Evolutionary conservation across 768 basidiomycete genomes (phyloP).

Genomic region (Tephrocybe sp.): DNA sequence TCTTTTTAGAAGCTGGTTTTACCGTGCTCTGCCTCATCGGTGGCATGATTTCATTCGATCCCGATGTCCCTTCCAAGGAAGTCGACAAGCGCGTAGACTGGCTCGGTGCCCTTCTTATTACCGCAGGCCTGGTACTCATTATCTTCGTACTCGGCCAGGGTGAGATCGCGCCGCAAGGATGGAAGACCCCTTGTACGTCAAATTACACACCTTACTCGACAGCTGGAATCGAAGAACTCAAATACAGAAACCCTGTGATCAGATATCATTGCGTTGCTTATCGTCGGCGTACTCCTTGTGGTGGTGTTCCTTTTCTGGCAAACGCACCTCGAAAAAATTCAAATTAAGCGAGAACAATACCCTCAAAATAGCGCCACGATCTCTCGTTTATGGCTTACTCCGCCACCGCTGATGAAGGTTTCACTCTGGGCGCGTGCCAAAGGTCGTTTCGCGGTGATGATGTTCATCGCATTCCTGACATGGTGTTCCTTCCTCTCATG

Average conservation of each 20-base stretch:
- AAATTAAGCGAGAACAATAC: slow-evolving; percentile 1
- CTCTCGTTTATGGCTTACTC: slow-evolving; percentile 23
- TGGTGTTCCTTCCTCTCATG: slow-evolving; percentile 57
- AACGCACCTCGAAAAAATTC: slow-evolving; percentile 44
- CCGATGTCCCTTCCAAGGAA: slow-evolving; percentile 47
- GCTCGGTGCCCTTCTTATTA: slow-evolving; percentile 67
- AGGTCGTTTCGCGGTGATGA: slow-evolving; percentile 58
- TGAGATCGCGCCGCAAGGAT: slow-evolving; percentile 54
- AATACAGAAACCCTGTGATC: neutral
- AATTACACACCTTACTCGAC: neutral
- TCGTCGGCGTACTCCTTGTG: slow-evolving; percentile 58
- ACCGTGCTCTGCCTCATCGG: slow-evolving; percentile 50
- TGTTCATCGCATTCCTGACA: slow-evolving; percentile 56
- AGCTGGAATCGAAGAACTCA: neutral
- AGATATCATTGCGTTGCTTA: slow-evolving; percentile 68
- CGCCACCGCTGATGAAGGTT: slow-evolving; percentile 62
- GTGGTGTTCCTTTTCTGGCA: slow-evolving; percentile 64
- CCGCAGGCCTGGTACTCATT: slow-evolving; percentile 63
- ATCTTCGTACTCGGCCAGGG: slow-evolving; percentile 71
- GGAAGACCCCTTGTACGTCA: slow-evolving; percentile 42
- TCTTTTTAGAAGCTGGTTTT: slow-evolving; percentile 60
- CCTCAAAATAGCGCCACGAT: neutral
- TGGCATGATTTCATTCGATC: slow-evolving; percentile 60
- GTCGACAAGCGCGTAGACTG: slow-evolving; percentile 61
- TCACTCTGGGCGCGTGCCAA: slow-evolving; percentile 60